Evolutionary conservation across 345 rosid species (phyloP).

Genomic region (Toxicodendron radicans): DNA sequence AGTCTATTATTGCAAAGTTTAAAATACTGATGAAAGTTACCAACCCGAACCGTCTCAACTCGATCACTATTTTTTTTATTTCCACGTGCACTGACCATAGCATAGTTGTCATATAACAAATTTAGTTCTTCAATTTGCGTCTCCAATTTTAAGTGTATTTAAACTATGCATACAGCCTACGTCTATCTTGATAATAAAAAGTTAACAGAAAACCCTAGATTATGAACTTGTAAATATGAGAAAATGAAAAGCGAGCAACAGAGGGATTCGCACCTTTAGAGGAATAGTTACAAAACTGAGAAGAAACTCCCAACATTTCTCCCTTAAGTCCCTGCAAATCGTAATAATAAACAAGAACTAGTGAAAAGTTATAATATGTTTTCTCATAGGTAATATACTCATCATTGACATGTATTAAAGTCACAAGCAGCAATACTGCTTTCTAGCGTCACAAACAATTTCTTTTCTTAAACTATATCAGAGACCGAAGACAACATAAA

Average conservation of each 20-base stretch:
- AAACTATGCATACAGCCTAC: background rate
- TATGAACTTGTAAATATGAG: too few species aligned
- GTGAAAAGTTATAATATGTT: background rate
- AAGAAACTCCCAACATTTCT: slow-evolving; percentile 46
- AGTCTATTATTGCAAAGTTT: background rate
- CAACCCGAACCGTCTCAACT: background rate
- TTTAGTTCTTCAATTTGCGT: background rate
- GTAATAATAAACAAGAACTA: background rate
- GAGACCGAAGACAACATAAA: background rate
- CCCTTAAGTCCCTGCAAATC: slow-evolving; percentile 46
- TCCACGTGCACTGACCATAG: background rate
- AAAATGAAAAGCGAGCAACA: background rate
- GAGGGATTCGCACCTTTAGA: slow-evolving; percentile 52
- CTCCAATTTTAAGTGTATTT: background rate
- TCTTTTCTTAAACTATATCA: background rate
- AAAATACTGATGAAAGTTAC: background rate
- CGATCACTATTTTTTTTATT: background rate
- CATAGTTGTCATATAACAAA: background rate
- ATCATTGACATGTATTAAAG: background rate
- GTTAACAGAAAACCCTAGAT: too few species aligned
- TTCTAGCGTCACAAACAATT: background rate
- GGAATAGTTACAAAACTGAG: slow-evolving; percentile 52
- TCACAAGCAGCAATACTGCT: background rate
- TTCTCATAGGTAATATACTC: background rate
- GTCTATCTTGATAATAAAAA: background rate